phyloP scores from a whole-genome alignment of 257 asterid species.

The Nicotiana otophora region DNA sequence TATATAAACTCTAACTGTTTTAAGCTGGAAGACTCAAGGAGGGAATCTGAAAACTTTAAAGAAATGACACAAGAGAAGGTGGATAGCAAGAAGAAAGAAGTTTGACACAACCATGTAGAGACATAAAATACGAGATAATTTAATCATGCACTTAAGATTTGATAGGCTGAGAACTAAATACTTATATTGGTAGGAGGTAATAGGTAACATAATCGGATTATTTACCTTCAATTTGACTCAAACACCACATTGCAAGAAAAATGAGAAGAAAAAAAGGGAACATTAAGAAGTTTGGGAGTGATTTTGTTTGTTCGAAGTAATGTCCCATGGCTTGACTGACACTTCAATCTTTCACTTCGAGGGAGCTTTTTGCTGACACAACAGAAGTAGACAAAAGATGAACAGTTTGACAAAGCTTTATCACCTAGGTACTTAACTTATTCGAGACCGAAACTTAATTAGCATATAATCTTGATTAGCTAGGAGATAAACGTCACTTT shows the following conservation, averaged over 20 bases:
- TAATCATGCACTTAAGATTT: not conserved
- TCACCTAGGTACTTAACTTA: not conserved
- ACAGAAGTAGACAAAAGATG: not conserved
- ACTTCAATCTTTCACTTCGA: slow-evolving; percentile 8
- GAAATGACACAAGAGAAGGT: too few species aligned
- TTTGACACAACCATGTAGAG: not conserved
- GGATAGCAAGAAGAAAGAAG: too few species aligned
- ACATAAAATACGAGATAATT: not conserved
- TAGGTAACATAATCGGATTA: too few species aligned
- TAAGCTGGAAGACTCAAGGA: too few species aligned
- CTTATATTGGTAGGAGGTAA: too few species aligned
- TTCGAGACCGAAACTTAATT: not conserved
- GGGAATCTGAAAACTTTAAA: too few species aligned
- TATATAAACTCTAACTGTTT: too few species aligned
- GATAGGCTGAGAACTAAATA: not conserved
- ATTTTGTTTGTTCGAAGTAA: not conserved
- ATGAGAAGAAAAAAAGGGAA: too few species aligned
- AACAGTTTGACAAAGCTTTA: not conserved
- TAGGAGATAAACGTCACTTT: not conserved
- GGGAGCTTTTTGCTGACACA: not conserved
- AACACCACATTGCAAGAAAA: not conserved
- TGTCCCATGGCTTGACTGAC: not conserved
- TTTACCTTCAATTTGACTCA: not conserved
- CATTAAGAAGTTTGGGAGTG: too few species aligned
- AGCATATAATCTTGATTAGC: not conserved